Base-by-base conservation (phyloP, 2,329 filamentous ascomycete species). In the Eutypella sp. region DNA sequence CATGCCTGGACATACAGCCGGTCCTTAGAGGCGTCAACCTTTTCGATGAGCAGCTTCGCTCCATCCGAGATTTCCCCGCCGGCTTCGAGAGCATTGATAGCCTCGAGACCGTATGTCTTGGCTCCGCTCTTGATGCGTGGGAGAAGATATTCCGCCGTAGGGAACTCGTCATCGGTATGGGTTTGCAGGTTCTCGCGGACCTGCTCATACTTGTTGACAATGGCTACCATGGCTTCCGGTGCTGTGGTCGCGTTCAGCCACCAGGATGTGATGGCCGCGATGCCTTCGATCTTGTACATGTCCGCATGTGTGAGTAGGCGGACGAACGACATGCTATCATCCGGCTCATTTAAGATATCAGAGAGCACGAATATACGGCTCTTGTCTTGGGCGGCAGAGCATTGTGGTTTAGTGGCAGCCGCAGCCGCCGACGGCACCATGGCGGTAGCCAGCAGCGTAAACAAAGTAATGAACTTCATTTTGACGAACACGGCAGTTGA, bases 1-100 rank as follows among this genome's bases (percentile, higher is more conserved):
- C 71, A 74, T 53, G 60, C 64, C 4, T 72, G 64, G 10, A 73
- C 54, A 67, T 70, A 74, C 5, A 74, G 60, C 3, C 68, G 68
- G 13, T 67, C 58, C 2, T 57, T 54, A 1, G 60, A 65, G 15
- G 61, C 52, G 16, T 20, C 24, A n/a, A 43, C 25, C 23, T 15
- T 20, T 9, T 37, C 41, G 25, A 36, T 63, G 2, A 74, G 64
- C 1, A 70, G 57, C 40, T 68, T 52, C 3, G 60, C 65, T 16
- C 69, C 70, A 13, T 62, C 56, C 39, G 67, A 69, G 13, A 72
- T 37, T 19, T 37, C 8, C 10, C 34, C 34, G 16, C 34, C 34
- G 18, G 34, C 34, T 20, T 37, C 56, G 16, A 37, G 34, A 4
- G 34, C 34, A 20, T 37, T 19, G 18, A 9, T 63, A 2, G 67